Conservation (phyloP, 495 filamentous ascomycete species). For the Aspergillus affinis region DNA sequence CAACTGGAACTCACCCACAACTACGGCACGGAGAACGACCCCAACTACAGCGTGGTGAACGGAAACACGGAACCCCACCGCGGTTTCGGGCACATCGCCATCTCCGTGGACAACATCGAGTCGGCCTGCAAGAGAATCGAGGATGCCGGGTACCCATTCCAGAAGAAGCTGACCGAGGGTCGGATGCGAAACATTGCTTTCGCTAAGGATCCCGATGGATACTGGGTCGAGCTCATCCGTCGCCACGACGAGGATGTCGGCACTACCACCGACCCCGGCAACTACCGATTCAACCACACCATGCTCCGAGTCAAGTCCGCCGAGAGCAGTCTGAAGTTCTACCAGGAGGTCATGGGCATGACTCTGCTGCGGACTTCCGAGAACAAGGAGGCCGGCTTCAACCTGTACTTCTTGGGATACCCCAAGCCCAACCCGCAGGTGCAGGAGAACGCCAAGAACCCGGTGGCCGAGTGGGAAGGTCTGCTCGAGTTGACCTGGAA, state of each 20-base stretch:
- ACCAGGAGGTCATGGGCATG: constrained; percentile 90
- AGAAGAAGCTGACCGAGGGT: constrained; percentile 90
- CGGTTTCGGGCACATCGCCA: constrained; percentile 88
- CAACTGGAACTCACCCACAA: constrained; percentile 95
- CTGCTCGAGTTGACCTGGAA: constrained; percentile 94
- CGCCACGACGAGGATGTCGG: constrained; percentile 52
- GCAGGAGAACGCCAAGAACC: constrained; percentile 52
- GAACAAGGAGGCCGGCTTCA: constrained; percentile 70
- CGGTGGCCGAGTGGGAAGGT: constrained; percentile 70
- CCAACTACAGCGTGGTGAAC: constrained; percentile 77
- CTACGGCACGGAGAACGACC: constrained; percentile 89
- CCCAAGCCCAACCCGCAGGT: constrained; percentile 44
- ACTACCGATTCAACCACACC: constrained; percentile 64
- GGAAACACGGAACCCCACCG: constrained; percentile 85
- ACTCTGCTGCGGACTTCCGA: constrained; percentile 69
- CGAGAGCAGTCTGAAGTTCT: constrained; percentile 82
- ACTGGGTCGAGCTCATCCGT: constrained; percentile 78
- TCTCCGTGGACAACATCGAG: constrained; percentile 88
- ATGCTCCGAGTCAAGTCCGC: constrained; percentile 95
- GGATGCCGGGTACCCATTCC: constrained; percentile 85
- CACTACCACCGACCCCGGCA: constrained; percentile 49
- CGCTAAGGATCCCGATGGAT: constrained; percentile 87
- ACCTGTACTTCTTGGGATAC: constrained; percentile 92
- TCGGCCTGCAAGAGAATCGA: constrained; percentile 84
- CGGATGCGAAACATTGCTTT: constrained; percentile 90